These are phyloP conservation scores for Talaromyces funiculosus DNA, from an alignment of 2,329 filamentous ascomycete genomes.

Conservation along the genomic window DNA sequence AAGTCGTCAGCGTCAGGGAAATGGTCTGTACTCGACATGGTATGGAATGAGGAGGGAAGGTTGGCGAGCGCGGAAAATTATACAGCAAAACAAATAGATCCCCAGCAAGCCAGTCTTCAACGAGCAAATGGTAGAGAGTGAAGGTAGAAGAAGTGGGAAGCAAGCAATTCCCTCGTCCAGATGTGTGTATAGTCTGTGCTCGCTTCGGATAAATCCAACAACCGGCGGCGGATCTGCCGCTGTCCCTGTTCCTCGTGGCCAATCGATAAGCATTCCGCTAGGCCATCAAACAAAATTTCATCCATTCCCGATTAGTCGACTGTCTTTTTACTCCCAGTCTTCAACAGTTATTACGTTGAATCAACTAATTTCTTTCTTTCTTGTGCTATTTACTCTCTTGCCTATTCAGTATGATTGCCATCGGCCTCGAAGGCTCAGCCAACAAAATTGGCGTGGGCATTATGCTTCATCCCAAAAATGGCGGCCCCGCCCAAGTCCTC, in stretches of 20 bases:
- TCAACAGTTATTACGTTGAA: not conserved
- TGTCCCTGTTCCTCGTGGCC: conserved; percentile 12
- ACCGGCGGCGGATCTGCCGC: conserved; percentile 14
- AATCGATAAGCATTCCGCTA: conserved; percentile 25
- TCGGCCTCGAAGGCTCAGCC: conserved; percentile 84
- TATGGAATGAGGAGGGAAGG: conserved; percentile 13
- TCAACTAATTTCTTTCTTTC: too few species aligned
- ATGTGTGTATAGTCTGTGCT: conserved; percentile 19
- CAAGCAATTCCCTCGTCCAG: not conserved
- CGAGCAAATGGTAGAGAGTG: not conserved
- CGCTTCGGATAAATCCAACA: conserved; percentile 17
- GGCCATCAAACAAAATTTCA: conserved; percentile 12
- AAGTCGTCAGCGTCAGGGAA: conserved; percentile 35
- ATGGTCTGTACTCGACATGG: conserved; percentile 33
- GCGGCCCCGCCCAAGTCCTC: conserved; percentile 62
- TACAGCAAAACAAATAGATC: not conserved
- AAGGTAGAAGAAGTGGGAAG: not conserved
- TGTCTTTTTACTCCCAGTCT: not conserved
- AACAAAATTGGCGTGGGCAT: conserved; percentile 96
- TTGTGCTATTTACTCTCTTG: not conserved
- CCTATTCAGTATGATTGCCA: conserved; percentile 52
- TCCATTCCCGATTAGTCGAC: not conserved
- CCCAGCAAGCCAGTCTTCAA: not conserved
- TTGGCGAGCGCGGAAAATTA: not conserved
- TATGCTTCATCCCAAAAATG: conserved; percentile 64